Conservation (phyloP, 2,329 filamentous ascomycete species). For the Pseudopithomyces chartarum region DNA sequence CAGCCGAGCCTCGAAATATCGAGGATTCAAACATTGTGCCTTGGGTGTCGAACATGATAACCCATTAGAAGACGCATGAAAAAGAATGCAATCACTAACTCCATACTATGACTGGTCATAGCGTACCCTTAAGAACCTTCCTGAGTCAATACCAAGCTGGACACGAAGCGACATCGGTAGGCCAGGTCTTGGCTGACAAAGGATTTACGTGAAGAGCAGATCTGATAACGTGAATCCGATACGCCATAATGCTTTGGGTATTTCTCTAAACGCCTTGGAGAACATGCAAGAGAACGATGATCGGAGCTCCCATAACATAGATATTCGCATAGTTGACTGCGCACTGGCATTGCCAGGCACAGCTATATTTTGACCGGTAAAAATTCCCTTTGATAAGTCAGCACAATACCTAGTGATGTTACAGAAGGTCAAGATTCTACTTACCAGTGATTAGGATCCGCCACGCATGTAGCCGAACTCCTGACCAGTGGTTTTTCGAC, state of each 20-base stretch:
- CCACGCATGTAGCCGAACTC: not conserved
- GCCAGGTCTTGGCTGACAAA: not conserved
- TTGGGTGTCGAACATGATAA: not conserved
- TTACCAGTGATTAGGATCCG: not conserved
- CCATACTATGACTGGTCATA: no score
- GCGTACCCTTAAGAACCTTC: no score
- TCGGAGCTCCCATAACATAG: not conserved
- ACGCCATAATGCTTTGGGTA: slow-evolving; percentile 1
- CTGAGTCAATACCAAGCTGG: not conserved
- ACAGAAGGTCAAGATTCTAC: not conserved
- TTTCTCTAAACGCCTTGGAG: not conserved
- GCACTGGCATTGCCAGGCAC: not conserved
- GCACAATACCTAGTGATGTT: no score
- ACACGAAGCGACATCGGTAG: not conserved
- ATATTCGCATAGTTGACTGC: no score
- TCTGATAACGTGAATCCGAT: not conserved
- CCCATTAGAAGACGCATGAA: not conserved
- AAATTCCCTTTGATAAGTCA: no score
- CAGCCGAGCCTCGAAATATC: no score
- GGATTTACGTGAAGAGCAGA: not conserved
- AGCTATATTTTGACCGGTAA: no score
- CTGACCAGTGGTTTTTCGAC: not conserved
- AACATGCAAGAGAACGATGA: not conserved
- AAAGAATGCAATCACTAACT: no score
- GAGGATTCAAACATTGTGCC: no score